Conservation (phyloP, 2,329 filamentous ascomycete genomes). For the Daldinia sp. region DNA sequence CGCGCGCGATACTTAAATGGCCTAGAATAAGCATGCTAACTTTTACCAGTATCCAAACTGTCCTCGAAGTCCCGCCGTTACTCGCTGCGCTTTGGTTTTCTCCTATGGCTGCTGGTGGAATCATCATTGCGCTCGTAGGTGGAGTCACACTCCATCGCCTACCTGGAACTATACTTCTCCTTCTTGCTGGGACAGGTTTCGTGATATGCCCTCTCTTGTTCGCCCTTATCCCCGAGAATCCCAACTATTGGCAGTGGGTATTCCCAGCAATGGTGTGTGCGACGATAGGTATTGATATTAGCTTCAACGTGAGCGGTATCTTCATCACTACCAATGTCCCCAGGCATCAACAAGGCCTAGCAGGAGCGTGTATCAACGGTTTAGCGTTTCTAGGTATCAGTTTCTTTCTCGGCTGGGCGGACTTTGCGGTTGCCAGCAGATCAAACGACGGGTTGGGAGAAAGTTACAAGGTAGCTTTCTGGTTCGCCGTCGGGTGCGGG, state of each 20-base stretch:
- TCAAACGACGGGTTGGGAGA: slow-evolving; percentile 51
- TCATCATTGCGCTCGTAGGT: slow-evolving; percentile 66
- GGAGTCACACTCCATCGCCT: slow-evolving; percentile 71
- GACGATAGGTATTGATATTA: slow-evolving; percentile 76
- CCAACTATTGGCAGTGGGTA: slow-evolving; percentile 74
- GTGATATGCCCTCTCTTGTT: slow-evolving; percentile 66
- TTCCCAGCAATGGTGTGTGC: slow-evolving; percentile 73
- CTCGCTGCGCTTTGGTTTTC: slow-evolving; percentile 71
- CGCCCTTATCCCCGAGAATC: slow-evolving; percentile 63
- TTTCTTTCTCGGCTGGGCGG: slow-evolving; percentile 69
- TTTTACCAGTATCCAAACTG: slow-evolving; percentile 60
- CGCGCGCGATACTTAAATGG: neutral
- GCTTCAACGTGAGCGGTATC: slow-evolving; percentile 75
- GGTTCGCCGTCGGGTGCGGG: slow-evolving; percentile 65
- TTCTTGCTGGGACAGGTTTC: slow-evolving; percentile 66
- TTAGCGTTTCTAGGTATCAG: slow-evolving; percentile 74
- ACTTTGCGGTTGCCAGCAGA: slow-evolving; percentile 60
- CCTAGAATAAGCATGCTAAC: neutral
- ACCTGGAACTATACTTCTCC: slow-evolving; percentile 66
- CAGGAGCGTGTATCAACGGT: slow-evolving; percentile 73
- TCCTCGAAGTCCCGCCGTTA: slow-evolving; percentile 65
- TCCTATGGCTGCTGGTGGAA: slow-evolving; percentile 71
- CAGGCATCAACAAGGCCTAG: slow-evolving; percentile 70
- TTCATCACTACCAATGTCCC: slow-evolving; percentile 78
- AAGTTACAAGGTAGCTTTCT: slow-evolving; percentile 70